Evolutionary conservation across 495 filamentous ascomycete species (phyloP).

Genomic region (Cryomyces minteri): DNA sequence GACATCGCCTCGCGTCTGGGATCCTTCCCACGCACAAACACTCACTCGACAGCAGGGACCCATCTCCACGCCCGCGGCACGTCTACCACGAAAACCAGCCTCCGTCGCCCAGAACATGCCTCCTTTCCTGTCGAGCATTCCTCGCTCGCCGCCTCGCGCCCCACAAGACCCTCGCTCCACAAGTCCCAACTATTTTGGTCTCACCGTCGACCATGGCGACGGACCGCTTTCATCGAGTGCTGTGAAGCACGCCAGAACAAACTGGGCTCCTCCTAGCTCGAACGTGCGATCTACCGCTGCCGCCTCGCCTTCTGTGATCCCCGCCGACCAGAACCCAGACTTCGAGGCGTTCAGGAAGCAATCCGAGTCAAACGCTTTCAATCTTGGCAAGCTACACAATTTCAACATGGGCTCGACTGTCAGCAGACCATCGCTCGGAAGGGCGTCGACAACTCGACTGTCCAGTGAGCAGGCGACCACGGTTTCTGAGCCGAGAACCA

Average conservation of each 20-base stretch:
- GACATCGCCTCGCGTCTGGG: too few species aligned
- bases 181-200: conserved; percentile 72
- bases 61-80: too few species aligned
- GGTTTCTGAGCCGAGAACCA: neutral
- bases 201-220: conserved; percentile 38
- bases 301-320: conserved; percentile 46
- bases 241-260: conserved; percentile 35
- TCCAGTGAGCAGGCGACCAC: neutral
- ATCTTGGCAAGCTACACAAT: conserved; percentile 22
- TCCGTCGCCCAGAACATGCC: too few species aligned
- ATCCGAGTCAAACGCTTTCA: conserved; percentile 43
- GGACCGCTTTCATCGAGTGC: conserved; percentile 42
- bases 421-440: neutral
- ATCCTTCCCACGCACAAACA: too few species aligned
- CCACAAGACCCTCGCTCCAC: conserved; percentile 5
- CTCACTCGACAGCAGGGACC: too few species aligned
- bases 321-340: conserved; percentile 54
- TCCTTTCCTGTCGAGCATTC: too few species aligned
- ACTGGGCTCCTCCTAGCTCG: conserved; percentile 54
- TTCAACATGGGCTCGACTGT: conserved; percentile 6
- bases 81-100: too few species aligned
- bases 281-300: conserved; percentile 49
- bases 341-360: conserved; percentile 59
- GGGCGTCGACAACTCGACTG: neutral
- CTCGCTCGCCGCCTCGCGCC: too few species aligned